These are phyloP conservation scores for Monosporozyma solicola DNA, from an alignment of 805 yeast genomes.

Conservation along the genomic window DNA sequence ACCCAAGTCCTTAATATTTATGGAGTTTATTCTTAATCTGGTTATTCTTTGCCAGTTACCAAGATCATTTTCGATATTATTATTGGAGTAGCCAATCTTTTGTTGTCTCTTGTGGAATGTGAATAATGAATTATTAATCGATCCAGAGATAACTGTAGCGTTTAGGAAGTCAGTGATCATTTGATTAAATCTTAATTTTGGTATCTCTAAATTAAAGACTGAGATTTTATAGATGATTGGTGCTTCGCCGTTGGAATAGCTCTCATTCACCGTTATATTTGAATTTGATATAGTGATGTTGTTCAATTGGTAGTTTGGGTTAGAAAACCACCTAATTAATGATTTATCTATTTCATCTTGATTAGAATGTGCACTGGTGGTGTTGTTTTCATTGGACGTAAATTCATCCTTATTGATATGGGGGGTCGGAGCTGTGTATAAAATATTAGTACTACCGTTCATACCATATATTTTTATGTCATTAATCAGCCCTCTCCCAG, in stretches of 20 bases:
- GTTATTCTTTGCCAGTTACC: constrained; percentile 43
- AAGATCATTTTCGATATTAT: constrained; percentile 29
- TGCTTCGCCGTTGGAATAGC: constrained; percentile 9
- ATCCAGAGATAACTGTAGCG: constrained; percentile 63
- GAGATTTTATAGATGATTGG: constrained; percentile 33
- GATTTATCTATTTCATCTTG: constrained; percentile 11
- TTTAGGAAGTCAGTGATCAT: constrained; percentile 57
- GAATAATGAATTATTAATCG: constrained; percentile 65
- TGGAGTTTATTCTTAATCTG: constrained; percentile 36
- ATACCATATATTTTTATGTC: constrained; percentile 73
- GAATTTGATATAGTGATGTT: constrained; percentile 34
- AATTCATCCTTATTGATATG: constrained; percentile 1
- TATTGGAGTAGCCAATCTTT: constrained; percentile 39
- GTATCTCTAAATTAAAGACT: constrained; percentile 58
- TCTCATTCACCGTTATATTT: constrained; percentile 20
- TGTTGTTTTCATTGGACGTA: constrained; percentile 32
- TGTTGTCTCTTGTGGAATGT: constrained; percentile 69
- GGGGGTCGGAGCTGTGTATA: not conserved
- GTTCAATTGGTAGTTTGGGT: constrained; percentile 34
- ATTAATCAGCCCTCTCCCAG: constrained; percentile 76
- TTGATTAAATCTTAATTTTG: constrained; percentile 50
- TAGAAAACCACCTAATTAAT: constrained; percentile 25
- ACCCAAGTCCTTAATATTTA: constrained; percentile 32
- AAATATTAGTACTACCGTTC: constrained; percentile 54
- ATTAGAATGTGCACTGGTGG: constrained; percentile 31